These are phyloP conservation scores for Geosmithia morbida DNA, from an alignment of 2,329 filamentous ascomycete genomes.

Conservation along the genomic window DNA sequence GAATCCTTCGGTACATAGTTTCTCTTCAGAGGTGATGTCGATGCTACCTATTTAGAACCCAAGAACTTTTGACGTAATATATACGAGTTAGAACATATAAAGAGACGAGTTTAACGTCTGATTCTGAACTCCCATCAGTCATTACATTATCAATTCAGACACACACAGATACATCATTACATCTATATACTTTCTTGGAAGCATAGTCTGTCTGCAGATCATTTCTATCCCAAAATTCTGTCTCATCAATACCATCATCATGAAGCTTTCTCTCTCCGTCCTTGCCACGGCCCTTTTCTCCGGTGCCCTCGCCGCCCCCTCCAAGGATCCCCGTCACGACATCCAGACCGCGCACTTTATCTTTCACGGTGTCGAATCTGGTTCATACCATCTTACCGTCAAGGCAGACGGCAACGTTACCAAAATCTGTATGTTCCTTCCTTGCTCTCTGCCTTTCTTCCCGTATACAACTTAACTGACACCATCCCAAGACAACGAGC, in stretches of 20 bases:
- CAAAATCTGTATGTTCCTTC: constrained; percentile 17
- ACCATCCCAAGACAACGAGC: constrained; percentile 19
- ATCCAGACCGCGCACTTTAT: constrained; percentile 24
- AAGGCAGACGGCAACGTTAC: constrained; percentile 23
- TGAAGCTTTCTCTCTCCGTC: constrained; percentile 7
- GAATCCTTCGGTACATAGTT: too few species aligned
- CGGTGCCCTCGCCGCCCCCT: constrained; percentile 1
- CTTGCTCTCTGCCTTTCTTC: not conserved
- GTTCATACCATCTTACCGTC: constrained; percentile 24
- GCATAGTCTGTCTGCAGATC: not conserved
- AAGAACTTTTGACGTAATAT: too few species aligned
- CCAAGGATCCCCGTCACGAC: constrained; percentile 6
- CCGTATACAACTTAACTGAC: not conserved
- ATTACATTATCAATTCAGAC: too few species aligned
- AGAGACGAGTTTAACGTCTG: too few species aligned
- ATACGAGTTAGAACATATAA: too few species aligned
- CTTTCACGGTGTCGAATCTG: constrained; percentile 24
- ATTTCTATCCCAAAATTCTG: not conserved
- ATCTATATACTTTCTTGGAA: not conserved
- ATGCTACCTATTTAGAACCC: too few species aligned
- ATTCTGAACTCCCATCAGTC: too few species aligned
- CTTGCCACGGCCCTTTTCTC: constrained; percentile 4
- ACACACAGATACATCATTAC: not conserved
- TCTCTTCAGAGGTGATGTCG: too few species aligned
- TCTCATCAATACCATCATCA: constrained; percentile 3